Conservation (phyloP, 2,329 filamentous ascomycete genomes). For the Mycosphaerella sp. region DNA sequence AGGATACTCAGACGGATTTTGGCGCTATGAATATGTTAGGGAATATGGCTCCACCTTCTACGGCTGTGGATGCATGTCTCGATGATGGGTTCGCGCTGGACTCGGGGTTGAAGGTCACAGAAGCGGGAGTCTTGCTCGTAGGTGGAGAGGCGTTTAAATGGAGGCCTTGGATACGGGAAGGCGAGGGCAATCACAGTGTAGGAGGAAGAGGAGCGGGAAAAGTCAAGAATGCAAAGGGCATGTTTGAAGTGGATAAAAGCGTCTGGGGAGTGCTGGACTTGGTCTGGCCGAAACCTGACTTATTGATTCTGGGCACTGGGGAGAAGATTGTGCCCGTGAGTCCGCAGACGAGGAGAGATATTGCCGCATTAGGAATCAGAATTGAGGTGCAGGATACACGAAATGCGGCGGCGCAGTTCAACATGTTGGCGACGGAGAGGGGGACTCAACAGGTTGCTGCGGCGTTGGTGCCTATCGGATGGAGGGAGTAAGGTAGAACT, state of each 20-base stretch:
- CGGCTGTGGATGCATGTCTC: constrained; percentile 74
- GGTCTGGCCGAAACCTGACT: constrained; percentile 87
- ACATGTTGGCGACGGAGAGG: constrained; percentile 87
- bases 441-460: constrained; percentile 80
- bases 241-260: constrained; percentile 67
- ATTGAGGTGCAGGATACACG: constrained; percentile 86
- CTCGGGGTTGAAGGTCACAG: constrained; percentile 65
- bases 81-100: constrained; percentile 80
- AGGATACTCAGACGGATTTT: constrained; percentile 67
- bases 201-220: constrained; percentile 34
- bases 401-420: constrained; percentile 92
- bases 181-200: constrained; percentile 32
- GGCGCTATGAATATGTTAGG: constrained; percentile 70
- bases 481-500: constrained; percentile 49
- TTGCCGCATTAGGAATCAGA: constrained; percentile 73
- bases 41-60: constrained; percentile 68
- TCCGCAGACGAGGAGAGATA: constrained; percentile 62
- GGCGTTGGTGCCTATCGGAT: constrained; percentile 78
- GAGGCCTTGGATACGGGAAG: constrained; percentile 64
- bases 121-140: constrained; percentile 68
- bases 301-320: constrained; percentile 84
- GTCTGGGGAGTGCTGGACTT: constrained; percentile 70
- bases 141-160: constrained; percentile 84
- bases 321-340: constrained; percentile 68
- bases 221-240: constrained; percentile 68